Evolutionary conservation across 108 stramenopile genomes (phyloP).

Genomic region (Chaetoceros tenuissimus): DNA sequence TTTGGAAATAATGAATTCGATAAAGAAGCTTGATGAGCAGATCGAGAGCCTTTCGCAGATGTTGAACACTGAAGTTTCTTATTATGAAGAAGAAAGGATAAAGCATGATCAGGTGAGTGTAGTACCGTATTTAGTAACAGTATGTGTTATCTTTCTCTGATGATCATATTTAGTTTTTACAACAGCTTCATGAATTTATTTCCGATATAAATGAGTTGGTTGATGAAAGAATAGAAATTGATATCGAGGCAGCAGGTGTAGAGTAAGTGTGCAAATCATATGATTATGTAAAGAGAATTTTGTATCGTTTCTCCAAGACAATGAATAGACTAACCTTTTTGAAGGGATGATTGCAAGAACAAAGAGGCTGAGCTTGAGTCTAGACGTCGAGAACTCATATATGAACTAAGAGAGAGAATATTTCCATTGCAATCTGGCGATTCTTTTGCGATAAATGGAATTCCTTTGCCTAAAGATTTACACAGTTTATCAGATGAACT

Average conservation of each 20-base stretch:
- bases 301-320: too few relatives aligned
- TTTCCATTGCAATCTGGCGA: not conserved
- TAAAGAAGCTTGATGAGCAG: too few relatives aligned
- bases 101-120: too few relatives aligned
- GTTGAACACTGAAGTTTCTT: too few relatives aligned
- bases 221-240: not conserved
- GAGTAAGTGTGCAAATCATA: not conserved
- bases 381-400: not conserved
- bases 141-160: too few relatives aligned
- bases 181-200: not conserved
- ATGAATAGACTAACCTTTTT: not conserved
- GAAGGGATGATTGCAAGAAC: not conserved
- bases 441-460: not conserved
- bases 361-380: not conserved
- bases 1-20: too few relatives aligned
- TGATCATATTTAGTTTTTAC: too few relatives aligned
- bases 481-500: conserved; percentile 63
- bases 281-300: too few relatives aligned
- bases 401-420: not conserved
- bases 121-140: too few relatives aligned
- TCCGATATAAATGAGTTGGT: not conserved
- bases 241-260: not conserved
- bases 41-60: too few relatives aligned
- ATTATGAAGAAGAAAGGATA: too few relatives aligned
- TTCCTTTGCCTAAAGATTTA: conserved; percentile 52